Evolutionary conservation across 768 basidiomycete genomes (phyloP), one percentile per base, ranked within the genome.

Genomic region (Kwoniella dendrophila): DNA sequence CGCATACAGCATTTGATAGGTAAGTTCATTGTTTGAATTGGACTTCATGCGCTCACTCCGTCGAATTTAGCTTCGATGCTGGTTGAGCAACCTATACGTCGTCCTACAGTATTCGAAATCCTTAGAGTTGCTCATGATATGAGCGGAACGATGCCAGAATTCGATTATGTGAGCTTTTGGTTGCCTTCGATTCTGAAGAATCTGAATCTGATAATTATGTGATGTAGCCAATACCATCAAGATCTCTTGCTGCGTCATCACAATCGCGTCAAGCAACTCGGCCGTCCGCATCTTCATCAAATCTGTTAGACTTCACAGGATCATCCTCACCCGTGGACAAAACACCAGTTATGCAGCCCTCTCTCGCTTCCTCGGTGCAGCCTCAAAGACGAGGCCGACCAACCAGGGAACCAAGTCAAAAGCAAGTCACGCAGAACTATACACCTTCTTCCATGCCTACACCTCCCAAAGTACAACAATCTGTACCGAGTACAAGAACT

Each of bases 71-170:
- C 83, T 0, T 90, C 90, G 4, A 96, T 96, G 91, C 85, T 99
- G 26, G 87, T 88, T 51, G 96, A 98, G 74, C 88, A 92, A 65
- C 92, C 94, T 1, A 76, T 85, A 2, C 88, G 90, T 67, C 84
- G 96, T 16, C 96, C 95, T 10, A 85, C 86, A 14, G 88, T 90
- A 16, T 97, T 94, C 70, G 91, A 96, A 70, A 80, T 95, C 14
- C 86, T 98, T 44, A 81, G 84, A 47, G 85, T 85, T 62, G 90
- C 94, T 1, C 96, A 97, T 80, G 83, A 84, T 30, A 84, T 96
- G 70, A 88, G 94, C 22, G 92, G 93, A 11, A 92, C 92, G 0
- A 89, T 86, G 75, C 90, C 92, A 6, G 84, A 85, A 38, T 89
- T 88, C 71, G 81, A 85, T 38, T 96, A 96, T 71, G 82, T 82